Evolutionary conservation across 805 yeast species (phyloP).

Genomic region (Starmerella sp.): DNA sequence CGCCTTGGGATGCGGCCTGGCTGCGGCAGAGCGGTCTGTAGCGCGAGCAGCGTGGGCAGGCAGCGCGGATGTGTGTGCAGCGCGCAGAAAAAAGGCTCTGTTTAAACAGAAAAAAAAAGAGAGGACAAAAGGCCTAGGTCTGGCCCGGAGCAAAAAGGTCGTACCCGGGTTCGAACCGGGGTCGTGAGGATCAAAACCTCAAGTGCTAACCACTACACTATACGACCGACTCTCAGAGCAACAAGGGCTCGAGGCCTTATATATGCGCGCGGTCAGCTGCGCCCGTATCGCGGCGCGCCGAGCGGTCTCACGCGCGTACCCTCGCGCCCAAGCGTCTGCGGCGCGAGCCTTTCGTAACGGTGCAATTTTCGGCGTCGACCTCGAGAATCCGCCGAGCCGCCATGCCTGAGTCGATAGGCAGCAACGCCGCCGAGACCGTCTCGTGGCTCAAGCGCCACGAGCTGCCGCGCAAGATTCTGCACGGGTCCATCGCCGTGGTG

Average conservation of each 20-base stretch:
- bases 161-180: conserved; percentile 9
- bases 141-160: neutral
- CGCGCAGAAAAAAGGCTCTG: neutral
- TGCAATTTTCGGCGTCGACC: neutral
- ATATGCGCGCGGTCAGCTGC: neutral
- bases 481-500: conserved; percentile 77
- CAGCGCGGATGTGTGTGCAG: neutral
- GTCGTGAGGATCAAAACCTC: conserved; percentile 7
- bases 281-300: neutral
- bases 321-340: neutral
- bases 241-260: neutral
- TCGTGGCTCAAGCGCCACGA: conserved; percentile 61
- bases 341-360: neutral
- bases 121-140: neutral
- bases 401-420: neutral
- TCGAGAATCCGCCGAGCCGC: neutral
- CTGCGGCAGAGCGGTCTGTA: neutral
- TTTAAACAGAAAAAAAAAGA: neutral
- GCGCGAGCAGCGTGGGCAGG: too few relatives aligned
- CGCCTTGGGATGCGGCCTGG: neutral
- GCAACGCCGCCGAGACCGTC: neutral
- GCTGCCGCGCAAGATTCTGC: conserved; percentile 76
- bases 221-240: neutral
- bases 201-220: conserved; percentile 8
- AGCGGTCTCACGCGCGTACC: neutral